Evolutionary conservation across 805 yeast species (phyloP).

Genomic region (Nakazawaea ishiwadae): DNA sequence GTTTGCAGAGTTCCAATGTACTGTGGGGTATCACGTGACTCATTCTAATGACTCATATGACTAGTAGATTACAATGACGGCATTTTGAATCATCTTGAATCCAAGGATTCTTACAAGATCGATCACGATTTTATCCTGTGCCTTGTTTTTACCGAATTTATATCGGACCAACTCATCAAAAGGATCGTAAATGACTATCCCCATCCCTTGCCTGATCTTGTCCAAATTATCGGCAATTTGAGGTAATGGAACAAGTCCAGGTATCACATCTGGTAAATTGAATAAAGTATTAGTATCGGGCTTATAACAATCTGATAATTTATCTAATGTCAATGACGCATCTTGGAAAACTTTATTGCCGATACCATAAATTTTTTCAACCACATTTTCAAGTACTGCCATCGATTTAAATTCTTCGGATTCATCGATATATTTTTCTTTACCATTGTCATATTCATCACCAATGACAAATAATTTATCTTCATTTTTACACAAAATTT

Average conservation of each 20-base stretch:
- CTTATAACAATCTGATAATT: not conserved
- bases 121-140: conserved; percentile 25
- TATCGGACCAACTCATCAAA: conserved; percentile 6
- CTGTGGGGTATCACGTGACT: too few relatives aligned
- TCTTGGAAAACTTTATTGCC: conserved; percentile 16
- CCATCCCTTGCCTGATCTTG: not conserved
- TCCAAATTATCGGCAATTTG: conserved; percentile 26
- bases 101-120: conserved; percentile 43
- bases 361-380: conserved; percentile 36
- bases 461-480: conserved; percentile 26
- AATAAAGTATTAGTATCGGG: not conserved
- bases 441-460: conserved; percentile 1
- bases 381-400: conserved; percentile 14
- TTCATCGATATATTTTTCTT: conserved; percentile 4
- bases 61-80: conserved; percentile 18
- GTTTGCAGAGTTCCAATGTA: too few relatives aligned
- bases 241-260: conserved; percentile 46
- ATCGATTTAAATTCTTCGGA: not conserved
- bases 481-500: conserved; percentile 23
- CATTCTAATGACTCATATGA: too few relatives aligned
- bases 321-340: too few relatives aligned
- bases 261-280: conserved; percentile 37
- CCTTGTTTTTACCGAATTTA: conserved; percentile 12
- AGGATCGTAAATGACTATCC: conserved; percentile 15
- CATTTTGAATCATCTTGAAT: conserved; percentile 26